Conservation (phyloP, 208 protist genomes). For the Trypanosoma cruzi region DNA sequence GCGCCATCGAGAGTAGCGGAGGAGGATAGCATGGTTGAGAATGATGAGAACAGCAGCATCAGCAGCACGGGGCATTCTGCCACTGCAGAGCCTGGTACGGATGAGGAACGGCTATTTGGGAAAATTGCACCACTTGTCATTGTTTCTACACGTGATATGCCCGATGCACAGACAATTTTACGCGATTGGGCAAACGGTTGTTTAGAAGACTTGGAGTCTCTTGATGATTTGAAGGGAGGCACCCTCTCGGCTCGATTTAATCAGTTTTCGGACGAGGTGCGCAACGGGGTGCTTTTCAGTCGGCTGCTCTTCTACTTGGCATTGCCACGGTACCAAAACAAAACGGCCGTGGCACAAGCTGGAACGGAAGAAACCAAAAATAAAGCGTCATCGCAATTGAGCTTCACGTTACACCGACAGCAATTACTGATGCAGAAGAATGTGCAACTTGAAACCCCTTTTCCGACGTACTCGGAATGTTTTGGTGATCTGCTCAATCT, state of each 20-base stretch:
- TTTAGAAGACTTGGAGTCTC: constrained; percentile 77
- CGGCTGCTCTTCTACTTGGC: constrained; percentile 89
- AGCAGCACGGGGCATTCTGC: not conserved
- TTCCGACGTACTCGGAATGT: constrained; percentile 85
- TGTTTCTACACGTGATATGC: constrained; percentile 57
- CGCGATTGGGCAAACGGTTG: constrained; percentile 89
- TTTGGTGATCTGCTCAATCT: constrained; percentile 80
- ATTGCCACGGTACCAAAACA: constrained; percentile 78
- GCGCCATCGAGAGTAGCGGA: not conserved
- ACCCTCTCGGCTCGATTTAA: constrained; percentile 65
- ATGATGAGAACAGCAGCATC: not conserved
- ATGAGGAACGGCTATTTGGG: constrained; percentile 85
- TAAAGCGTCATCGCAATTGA: constrained; percentile 2
- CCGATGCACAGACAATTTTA: constrained; percentile 78
- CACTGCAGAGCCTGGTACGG: constrained; percentile 12
- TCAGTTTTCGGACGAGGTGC: constrained; percentile 80
- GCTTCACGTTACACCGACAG: constrained; percentile 53
- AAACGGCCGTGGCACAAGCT: constrained; percentile 26
- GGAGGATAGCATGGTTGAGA: not conserved
- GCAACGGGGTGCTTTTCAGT: constrained; percentile 81
- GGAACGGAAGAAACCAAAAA: not conserved
- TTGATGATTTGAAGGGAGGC: constrained; percentile 83
- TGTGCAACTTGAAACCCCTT: constrained; percentile 87
- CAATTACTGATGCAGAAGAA: constrained; percentile 75
- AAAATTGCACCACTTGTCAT: constrained; percentile 82